These are phyloP conservation scores for Sporisorium exsertum DNA, from an alignment of 1,284 basidiomycete species.

Conservation along the genomic window DNA sequence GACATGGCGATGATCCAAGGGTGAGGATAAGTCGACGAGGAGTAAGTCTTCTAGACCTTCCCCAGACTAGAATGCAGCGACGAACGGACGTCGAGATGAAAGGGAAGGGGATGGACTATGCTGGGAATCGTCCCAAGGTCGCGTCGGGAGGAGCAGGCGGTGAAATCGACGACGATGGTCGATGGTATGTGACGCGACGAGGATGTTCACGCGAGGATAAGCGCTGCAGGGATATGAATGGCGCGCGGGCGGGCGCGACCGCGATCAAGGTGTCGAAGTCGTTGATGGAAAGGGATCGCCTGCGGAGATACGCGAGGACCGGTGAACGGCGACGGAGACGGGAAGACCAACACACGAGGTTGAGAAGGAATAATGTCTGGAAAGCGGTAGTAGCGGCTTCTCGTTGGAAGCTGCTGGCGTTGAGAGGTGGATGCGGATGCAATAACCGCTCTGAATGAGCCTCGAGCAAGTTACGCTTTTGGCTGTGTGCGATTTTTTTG, in stretches of 20 bases:
- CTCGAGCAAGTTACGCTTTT: neutral
- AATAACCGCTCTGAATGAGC: conserved; percentile 3
- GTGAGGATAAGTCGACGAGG: neutral
- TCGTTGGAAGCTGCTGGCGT: conserved; percentile 12
- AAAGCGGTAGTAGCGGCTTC: conserved; percentile 21
- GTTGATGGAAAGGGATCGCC: conserved; percentile 3
- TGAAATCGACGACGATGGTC: neutral
- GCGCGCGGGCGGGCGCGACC: neutral
- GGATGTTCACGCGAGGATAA: conserved; percentile 20
- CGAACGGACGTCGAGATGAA: neutral
- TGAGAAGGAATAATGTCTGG: conserved; percentile 22
- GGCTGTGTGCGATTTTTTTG: conserved; percentile 22
- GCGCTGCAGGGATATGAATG: conserved; percentile 4
- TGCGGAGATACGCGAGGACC: conserved; percentile 28
- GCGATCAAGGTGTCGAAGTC: conserved; percentile 5
- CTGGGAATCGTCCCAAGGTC: conserved; percentile 1
- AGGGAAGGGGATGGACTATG: conserved; percentile 3
- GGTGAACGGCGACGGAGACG: conserved; percentile 9
- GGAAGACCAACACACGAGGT: conserved; percentile 20
- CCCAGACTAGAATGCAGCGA: neutral
- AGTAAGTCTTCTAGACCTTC: neutral
- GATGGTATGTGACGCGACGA: conserved; percentile 22
- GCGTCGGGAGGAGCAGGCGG: conserved; percentile 7
- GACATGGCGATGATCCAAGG: conserved; percentile 30
- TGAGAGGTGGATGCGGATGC: conserved; percentile 34